Base-by-base conservation (phyloP, 129 eudicot species). In the Rutidosis leptorrhynchoides region DNA sequence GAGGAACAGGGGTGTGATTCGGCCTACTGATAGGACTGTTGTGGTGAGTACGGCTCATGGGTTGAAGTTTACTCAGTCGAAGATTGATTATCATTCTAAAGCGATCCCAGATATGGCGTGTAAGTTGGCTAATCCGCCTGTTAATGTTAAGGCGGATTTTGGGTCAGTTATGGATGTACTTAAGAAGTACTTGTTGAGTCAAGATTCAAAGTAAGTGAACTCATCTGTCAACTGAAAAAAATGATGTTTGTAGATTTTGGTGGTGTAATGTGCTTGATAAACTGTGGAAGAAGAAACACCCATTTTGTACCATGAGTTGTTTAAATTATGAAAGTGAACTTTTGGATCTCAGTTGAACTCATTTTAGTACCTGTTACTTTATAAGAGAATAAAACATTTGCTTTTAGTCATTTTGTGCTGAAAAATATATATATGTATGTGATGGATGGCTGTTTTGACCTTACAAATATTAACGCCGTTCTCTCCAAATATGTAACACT, bases 11-110 rank as follows among this genome's bases (percentile, higher is more conserved):
- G 77, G 77, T 24, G 63, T 72, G 51, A 72, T 72, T 19, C 33
- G 53, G 30, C 25, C 17, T 4, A 72, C 63, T 15, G 69, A 72
- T 32, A 16, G 77, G 51, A 62, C 77, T 3, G 77, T 72, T 12
- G 77, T 72, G 27, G 77, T 72, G 21, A 72, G 77, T 19, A 72
- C 77, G 22, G 77, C 77, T 0, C 77, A 72, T 51, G 77, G 77
- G 21, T 51, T 72, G 77, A 72, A 72, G 27, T 72, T 72, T 15
- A 72, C 77, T 0, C 69, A 72, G 49, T 29, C 77, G 2, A 72
- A 72, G 58, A 62, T 72, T 17, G 77, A 72, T 62, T 72, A 72
- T 51, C 77, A 72, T 40, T 61, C 63, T 6, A 72, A 72, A 53
- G 54, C 40, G 24, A 62, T 72, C 7, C 9, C 17, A 15, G 77